Evolutionary conservation across 805 yeast species (phyloP).

Genomic region (Starmerella gropengiesseri): DNA sequence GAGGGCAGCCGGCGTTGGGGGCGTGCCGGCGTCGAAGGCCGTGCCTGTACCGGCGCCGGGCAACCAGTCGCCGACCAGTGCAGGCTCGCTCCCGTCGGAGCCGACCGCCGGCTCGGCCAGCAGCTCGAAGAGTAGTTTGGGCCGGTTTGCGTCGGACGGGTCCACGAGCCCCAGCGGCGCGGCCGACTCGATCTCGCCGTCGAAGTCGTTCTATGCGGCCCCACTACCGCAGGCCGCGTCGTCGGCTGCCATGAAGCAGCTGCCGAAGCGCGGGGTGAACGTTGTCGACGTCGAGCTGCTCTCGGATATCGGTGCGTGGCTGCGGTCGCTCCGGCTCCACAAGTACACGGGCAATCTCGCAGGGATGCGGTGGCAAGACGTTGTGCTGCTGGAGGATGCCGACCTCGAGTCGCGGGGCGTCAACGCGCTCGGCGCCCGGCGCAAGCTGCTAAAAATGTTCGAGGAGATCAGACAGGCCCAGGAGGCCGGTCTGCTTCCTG

Average conservation of each 20-base stretch:
- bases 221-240: neutral
- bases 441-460: conserved; percentile 86
- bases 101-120: neutral
- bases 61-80: neutral
- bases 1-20: too few species aligned
- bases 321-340: conserved; percentile 78
- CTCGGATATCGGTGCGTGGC: conserved; percentile 79
- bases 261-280: conserved; percentile 13
- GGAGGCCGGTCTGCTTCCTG: conserved; percentile 28
- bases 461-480: conserved; percentile 59
- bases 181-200: neutral
- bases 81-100: neutral
- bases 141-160: too few species aligned
- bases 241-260: neutral
- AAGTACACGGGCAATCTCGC: conserved; percentile 81
- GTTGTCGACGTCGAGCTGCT: conserved; percentile 33
- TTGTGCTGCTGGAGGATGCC: conserved; percentile 59
- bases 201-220: neutral
- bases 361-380: conserved; percentile 64
- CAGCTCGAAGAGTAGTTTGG: too few species aligned
- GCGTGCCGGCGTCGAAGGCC: neutral
- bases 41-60: neutral
- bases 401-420: conserved; percentile 73
- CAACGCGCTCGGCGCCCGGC: conserved; percentile 87
- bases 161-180: too few species aligned